Conservation (phyloP, 257 asterid species). For the Coffea canephora region DNA sequence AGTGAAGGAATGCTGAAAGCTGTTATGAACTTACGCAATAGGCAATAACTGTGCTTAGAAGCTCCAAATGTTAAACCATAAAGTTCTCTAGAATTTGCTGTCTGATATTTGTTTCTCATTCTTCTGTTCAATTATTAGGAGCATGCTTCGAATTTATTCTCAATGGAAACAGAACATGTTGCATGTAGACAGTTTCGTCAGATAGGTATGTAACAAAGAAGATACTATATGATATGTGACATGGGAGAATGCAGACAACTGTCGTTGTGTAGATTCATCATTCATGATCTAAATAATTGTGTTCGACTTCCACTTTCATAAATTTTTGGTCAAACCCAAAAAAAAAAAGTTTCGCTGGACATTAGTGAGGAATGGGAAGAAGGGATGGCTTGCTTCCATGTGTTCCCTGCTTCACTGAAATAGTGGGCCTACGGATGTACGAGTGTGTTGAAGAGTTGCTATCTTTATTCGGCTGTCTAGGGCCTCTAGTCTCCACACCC, state of each 20-base stretch:
- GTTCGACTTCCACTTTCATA: slow-evolving; percentile 10
- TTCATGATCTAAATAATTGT: slow-evolving; percentile 12
- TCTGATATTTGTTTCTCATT: not conserved
- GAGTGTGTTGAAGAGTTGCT: slow-evolving; percentile 5
- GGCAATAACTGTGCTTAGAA: not conserved
- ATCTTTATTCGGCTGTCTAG: not conserved
- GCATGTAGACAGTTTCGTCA: not conserved
- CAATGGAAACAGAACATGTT: not conserved
- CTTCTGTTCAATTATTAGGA: not conserved
- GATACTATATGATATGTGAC: not conserved
- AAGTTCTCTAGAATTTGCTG: not conserved
- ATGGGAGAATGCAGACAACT: slow-evolving; percentile 18
- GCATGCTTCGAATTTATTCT: not conserved
- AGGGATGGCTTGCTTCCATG: slow-evolving; percentile 24
- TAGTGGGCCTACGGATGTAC: slow-evolving; percentile 23
- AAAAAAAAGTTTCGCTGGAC: not conserved
- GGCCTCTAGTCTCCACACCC: not conserved
- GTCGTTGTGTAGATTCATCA: slow-evolving; percentile 8
- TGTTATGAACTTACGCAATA: not conserved
- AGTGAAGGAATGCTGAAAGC: not conserved
- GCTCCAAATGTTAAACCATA: not conserved
- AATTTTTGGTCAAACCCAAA: not conserved
- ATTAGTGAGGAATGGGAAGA: slow-evolving; percentile 29
- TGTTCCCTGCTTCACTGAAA: slow-evolving; percentile 23
- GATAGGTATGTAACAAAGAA: not conserved